Conservation (phyloP, 495 filamentous ascomycete genomes). For the Penicillium lagena region DNA sequence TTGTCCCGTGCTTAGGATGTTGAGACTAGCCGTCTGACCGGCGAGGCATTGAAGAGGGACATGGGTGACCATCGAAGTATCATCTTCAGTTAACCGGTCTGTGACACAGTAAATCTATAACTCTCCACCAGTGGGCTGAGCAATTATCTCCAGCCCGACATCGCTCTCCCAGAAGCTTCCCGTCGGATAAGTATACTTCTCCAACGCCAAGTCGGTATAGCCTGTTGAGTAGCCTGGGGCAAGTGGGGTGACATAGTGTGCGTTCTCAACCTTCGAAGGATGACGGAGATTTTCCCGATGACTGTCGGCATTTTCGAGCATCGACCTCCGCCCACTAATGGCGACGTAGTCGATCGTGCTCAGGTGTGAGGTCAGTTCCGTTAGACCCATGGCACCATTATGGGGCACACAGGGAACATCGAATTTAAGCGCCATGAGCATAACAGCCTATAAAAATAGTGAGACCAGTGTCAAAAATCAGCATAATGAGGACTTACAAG, state of each 20-base stretch:
- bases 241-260: slow-evolving; percentile 67
- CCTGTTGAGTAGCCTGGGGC: slow-evolving; percentile 52
- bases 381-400: slow-evolving; percentile 67
- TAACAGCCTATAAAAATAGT: slow-evolving; percentile 38
- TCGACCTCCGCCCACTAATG: slow-evolving; percentile 59
- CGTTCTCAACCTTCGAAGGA: slow-evolving; percentile 61
- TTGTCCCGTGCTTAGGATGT: neutral
- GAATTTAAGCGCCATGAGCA: slow-evolving; percentile 70
- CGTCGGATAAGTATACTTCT: slow-evolving; percentile 2
- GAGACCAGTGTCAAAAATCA: no score
- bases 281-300: slow-evolving; percentile 74
- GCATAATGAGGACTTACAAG: slow-evolving; percentile 17
- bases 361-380: slow-evolving; percentile 75
- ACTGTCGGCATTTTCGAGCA: slow-evolving; percentile 75
- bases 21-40: neutral
- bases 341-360: slow-evolving; percentile 76
- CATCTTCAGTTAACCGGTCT: neutral
- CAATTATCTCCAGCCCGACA: slow-evolving; percentile 1
- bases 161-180: slow-evolving; percentile 8
- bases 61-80: no score
- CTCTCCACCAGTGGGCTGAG: slow-evolving; percentile 4
- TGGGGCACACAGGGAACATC: slow-evolving; percentile 74
- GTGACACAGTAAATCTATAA: neutral
- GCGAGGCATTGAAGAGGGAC: neutral
- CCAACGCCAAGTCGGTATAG: slow-evolving; percentile 1